Evolutionary conservation across 345 rosid genomes (phyloP).

Genomic region (Corchorus capsularis): DNA sequence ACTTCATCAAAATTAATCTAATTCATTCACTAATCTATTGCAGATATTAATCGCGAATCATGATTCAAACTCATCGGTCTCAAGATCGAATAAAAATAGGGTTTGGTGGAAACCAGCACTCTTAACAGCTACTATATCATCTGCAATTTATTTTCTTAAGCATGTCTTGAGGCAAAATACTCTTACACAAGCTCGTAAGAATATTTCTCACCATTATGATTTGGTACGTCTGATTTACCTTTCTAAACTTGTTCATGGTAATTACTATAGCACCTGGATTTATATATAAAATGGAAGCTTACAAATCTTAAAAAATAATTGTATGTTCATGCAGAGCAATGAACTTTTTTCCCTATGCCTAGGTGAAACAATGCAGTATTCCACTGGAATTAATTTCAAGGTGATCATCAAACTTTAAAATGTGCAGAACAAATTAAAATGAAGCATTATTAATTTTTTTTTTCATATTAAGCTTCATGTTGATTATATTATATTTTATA

Average conservation of each 20-base stretch:
- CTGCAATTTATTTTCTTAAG: conserved; percentile 73
- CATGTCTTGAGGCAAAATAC: conserved; percentile 79
- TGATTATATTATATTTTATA: too few species aligned
- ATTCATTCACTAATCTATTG: not conserved
- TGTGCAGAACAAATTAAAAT: not conserved
- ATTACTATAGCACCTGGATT: not conserved
- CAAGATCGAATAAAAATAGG: conserved; percentile 60
- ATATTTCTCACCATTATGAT: conserved; percentile 86
- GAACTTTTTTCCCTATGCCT: conserved; percentile 69
- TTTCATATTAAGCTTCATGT: not conserved
- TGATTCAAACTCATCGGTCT: conserved; percentile 14
- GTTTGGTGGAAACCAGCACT: conserved; percentile 92
- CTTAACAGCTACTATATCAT: conserved; percentile 67
- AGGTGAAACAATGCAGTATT: conserved; percentile 87
- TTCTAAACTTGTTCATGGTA: not conserved
- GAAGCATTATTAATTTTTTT: not conserved
- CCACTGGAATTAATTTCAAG: conserved; percentile 82
- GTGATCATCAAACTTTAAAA: conserved; percentile 30
- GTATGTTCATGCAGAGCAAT: conserved; percentile 56
- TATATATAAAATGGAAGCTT: not conserved
- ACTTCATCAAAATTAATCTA: not conserved
- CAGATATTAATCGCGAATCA: conserved; percentile 2
- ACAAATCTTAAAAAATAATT: not conserved
- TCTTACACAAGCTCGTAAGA: conserved; percentile 88
- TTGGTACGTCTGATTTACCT: conserved; percentile 46